Evolutionary conservation across 83 land plant species (phyloP).

Genomic region (Picea abies): DNA sequence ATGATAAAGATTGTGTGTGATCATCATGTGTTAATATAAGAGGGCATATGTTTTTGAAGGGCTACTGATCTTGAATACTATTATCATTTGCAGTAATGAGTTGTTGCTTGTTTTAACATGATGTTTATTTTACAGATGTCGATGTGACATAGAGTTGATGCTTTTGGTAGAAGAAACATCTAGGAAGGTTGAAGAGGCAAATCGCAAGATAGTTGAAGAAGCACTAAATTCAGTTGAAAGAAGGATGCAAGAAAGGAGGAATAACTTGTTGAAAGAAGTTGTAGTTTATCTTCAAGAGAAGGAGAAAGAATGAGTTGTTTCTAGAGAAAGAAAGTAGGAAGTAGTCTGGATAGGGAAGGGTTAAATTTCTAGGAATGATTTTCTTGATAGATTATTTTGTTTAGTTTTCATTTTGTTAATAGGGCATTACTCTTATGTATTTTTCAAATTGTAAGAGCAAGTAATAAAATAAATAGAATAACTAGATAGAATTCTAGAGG

Average conservation of each 20-base stretch:
- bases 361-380: not conserved
- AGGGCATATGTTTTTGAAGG: not conserved
- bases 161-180: constrained; percentile 91
- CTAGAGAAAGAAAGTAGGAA: constrained; percentile 23
- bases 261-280: no score
- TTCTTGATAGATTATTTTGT: not conserved
- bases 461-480: constrained; percentile 76
- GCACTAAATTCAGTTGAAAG: constrained; percentile 72
- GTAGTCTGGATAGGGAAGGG: constrained; percentile 15
- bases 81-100: constrained; percentile 3
- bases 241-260: constrained; percentile 49
- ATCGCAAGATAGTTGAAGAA: constrained; percentile 83
- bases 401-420: not conserved
- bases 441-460: constrained; percentile 65
- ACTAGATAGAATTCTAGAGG: constrained; percentile 81
- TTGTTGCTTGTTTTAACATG: not conserved
- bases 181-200: constrained; percentile 85
- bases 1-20: not conserved
- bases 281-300: no score
- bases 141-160: constrained; percentile 86
- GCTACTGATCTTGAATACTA: not conserved
- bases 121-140: constrained; percentile 59
- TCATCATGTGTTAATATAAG: not conserved
- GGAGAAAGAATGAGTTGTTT: no score
- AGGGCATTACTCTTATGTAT: not conserved